Evolutionary conservation across 78 protist genomes (phyloP).

Genomic region (Dictyostelium intermedium): DNA sequence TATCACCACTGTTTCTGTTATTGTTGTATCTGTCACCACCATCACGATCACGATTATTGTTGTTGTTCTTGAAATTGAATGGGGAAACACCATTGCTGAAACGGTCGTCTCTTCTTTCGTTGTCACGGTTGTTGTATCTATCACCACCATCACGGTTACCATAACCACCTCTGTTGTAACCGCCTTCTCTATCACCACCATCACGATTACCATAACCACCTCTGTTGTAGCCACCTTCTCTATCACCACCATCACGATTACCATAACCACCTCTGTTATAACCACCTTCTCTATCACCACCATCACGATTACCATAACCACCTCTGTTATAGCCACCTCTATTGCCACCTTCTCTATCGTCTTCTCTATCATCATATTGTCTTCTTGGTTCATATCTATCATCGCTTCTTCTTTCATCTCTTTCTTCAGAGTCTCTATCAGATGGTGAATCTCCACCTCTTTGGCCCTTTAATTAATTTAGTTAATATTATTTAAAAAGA

Average conservation of each 20-base stretch:
- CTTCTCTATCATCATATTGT: neutral
- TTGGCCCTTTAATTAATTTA: constrained; percentile 7
- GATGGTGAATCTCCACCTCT: constrained; percentile 32
- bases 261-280: neutral
- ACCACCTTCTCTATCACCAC: neutral
- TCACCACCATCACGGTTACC: constrained; percentile 10
- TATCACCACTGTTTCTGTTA: neutral
- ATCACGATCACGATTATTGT: neutral
- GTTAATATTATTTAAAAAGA: too few relatives aligned
- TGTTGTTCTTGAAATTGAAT: constrained; percentile 30
- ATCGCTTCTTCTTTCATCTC: constrained; percentile 6
- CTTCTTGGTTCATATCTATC: neutral
- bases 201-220: neutral
- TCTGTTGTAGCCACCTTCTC: constrained; percentile 20
- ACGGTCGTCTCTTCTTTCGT: constrained; percentile 31
- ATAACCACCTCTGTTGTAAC: constrained; percentile 16
- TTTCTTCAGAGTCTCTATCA: neutral
- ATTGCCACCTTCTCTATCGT: constrained; percentile 21
- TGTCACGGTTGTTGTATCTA: constrained; percentile 24
- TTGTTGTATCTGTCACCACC: constrained; percentile 17
- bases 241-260: constrained; percentile 28
- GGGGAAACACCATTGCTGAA: constrained; percentile 42
- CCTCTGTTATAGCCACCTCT: neutral
- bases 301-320: neutral
- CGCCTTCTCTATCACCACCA: constrained; percentile 40